Percentiles rank a stretch among this genome's conserved stretches.
These are phyloP conservation scores for Aspergillus piperis DNA, from an alignment of 2,329 filamentous ascomycete species.

Conservation along the genomic window DNA sequence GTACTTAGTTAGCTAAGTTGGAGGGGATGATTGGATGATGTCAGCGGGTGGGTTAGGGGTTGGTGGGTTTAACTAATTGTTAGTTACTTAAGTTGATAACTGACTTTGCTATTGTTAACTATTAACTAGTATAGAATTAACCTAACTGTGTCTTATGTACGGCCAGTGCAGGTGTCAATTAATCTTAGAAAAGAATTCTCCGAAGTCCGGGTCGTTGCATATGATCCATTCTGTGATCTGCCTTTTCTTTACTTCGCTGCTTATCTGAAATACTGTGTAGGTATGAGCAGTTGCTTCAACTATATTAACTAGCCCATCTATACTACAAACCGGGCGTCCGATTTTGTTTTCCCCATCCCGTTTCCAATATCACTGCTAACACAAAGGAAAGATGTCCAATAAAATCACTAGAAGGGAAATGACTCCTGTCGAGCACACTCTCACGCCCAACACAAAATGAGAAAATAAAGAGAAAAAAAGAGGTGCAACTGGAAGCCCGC, in stretches of 20 bases:
- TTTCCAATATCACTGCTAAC: constrained; percentile 2
- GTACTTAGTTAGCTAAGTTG: background rate
- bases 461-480: constrained; percentile 24
- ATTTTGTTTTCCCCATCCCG: background rate
- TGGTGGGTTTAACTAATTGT: background rate
- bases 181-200: too few relatives aligned
- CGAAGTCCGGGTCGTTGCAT: too few relatives aligned
- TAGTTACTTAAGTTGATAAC: too few relatives aligned
- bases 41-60: constrained; percentile 22
- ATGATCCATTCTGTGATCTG: too few relatives aligned
- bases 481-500: constrained; percentile 13
- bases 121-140: too few relatives aligned
- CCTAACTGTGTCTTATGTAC: too few relatives aligned
- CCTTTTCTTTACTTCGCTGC: too few relatives aligned
- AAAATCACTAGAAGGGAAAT: constrained; percentile 22
- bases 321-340: constrained; percentile 20
- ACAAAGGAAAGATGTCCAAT: constrained; percentile 32
- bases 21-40: constrained; percentile 28
- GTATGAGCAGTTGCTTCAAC: too few relatives aligned
- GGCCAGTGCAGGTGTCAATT: too few relatives aligned
- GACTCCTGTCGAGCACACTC: constrained; percentile 8
- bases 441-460: constrained; percentile 26
- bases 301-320: constrained; percentile 18
- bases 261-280: too few relatives aligned
- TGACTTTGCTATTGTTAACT: too few relatives aligned